phyloP scores from a whole-genome alignment of 75 land plant genomes.

The Pinus tabuliformis region DNA sequence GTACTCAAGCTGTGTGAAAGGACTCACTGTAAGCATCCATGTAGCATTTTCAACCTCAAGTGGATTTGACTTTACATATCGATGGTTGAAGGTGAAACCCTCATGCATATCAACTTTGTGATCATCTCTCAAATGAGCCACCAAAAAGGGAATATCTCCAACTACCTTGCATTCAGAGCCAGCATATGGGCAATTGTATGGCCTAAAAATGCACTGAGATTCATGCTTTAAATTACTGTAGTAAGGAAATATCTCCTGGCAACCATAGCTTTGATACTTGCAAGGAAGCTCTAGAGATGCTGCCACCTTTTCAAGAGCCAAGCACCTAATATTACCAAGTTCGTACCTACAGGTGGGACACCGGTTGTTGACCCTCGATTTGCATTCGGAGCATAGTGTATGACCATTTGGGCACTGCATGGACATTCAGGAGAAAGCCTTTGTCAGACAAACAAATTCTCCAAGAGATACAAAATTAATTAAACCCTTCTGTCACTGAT shows the following conservation, averaged over 20 bases:
- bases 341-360: conserved; percentile 3
- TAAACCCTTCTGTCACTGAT: too few species aligned
- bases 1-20: not conserved
- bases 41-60: conserved; percentile 71
- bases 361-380: not conserved
- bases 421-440: too few species aligned
- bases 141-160: conserved; percentile 56
- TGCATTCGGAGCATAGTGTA: not conserved
- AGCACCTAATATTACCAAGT: conserved; percentile 1
- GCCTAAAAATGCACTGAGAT: conserved; percentile 50
- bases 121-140: conserved; percentile 56
- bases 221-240: conserved; percentile 60
- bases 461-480: too few species aligned
- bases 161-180: conserved; percentile 65
- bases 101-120: conserved; percentile 77
- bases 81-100: conserved; percentile 65
- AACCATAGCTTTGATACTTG: conserved; percentile 47
- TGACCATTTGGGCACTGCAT: not conserved
- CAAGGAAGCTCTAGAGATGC: conserved; percentile 62
- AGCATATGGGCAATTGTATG: conserved; percentile 67
- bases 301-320: conserved; percentile 1
- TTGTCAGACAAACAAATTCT: too few species aligned
- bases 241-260: conserved; percentile 60
- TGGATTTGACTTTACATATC: conserved; percentile 64
- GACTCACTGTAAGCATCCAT: conserved; percentile 66